Conservation (phyloP, 106 monocot species). For the Iris macrosiphon region DNA sequence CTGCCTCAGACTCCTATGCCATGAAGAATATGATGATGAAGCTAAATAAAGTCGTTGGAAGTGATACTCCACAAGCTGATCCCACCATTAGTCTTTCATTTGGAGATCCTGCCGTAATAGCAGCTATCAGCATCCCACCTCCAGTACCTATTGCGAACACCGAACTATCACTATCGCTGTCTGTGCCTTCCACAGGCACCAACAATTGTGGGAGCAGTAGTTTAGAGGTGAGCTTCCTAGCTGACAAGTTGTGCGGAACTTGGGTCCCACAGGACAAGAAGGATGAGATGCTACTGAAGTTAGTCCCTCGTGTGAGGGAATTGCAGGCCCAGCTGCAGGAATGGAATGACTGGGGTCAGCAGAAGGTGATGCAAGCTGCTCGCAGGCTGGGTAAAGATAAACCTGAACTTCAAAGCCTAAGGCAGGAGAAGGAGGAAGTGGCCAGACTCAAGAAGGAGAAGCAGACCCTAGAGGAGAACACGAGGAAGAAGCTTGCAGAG, state of each 20-base stretch:
- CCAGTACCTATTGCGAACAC: constrained; percentile 37
- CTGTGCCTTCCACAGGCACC: constrained; percentile 31
- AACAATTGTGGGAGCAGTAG: neutral
- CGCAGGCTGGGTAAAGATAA: constrained; percentile 70
- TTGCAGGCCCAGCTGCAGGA: constrained; percentile 69
- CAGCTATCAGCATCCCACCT: neutral
- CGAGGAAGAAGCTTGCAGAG: constrained; percentile 71
- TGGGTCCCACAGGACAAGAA: constrained; percentile 51
- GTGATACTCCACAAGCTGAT: no score
- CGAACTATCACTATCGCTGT: constrained; percentile 64
- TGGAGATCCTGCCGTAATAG: neutral
- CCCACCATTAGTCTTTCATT: no score
- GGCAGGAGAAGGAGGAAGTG: constrained; percentile 78
- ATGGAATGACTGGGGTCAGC: constrained; percentile 87
- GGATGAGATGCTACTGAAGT: constrained; percentile 52
- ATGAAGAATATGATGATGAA: constrained; percentile 47
- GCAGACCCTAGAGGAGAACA: constrained; percentile 66
- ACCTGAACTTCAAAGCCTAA: constrained; percentile 59
- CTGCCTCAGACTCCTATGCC: constrained; percentile 21
- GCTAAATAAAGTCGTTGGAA: constrained; percentile 16
- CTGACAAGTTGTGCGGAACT: constrained; percentile 16
- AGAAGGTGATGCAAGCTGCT: constrained; percentile 84
- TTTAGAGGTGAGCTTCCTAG: constrained; percentile 2
- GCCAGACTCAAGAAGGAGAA: constrained; percentile 68
- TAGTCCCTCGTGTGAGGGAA: constrained; percentile 41